Evolutionary conservation across 208 protist genomes (phyloP).

Genomic region (Trichomonas tenax): DNA sequence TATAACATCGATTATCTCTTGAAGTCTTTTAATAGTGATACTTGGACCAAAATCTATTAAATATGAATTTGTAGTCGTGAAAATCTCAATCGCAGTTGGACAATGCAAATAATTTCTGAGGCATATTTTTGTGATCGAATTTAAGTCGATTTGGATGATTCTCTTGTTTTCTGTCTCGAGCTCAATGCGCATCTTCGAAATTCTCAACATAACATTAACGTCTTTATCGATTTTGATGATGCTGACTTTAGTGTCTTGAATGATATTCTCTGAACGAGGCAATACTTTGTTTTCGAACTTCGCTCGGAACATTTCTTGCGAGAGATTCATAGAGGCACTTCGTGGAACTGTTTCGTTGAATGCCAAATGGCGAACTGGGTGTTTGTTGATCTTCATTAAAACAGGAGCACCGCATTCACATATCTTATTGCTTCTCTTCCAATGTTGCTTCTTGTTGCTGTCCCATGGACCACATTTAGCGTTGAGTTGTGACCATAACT

Average conservation of each 20-base stretch:
- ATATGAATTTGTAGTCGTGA: not conserved
- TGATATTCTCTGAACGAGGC: no score
- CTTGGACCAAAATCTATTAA: not conserved
- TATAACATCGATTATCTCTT: not conserved
- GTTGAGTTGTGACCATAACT: not conserved
- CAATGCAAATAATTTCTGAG: not conserved
- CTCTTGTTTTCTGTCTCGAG: not conserved
- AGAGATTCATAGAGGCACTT: no score
- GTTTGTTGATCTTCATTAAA: not conserved
- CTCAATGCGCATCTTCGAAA: not conserved
- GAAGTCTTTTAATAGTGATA: not conserved
- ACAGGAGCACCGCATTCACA: not conserved
- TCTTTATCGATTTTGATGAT: not conserved
- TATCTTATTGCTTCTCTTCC: not conserved
- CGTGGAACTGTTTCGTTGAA: no score
- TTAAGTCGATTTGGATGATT: not conserved
- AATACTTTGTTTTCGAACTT: no score
- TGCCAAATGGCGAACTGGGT: not conserved
- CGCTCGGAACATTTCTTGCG: no score
- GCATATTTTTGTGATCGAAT: not conserved
- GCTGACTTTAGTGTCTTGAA: no score
- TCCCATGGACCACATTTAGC: not conserved
- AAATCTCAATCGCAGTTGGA: not conserved
- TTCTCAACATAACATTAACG: not conserved
- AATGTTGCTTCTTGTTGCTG: not conserved